phyloP scores from a whole-genome alignment of 257 asterid species.

The Solanum commersonii region DNA sequence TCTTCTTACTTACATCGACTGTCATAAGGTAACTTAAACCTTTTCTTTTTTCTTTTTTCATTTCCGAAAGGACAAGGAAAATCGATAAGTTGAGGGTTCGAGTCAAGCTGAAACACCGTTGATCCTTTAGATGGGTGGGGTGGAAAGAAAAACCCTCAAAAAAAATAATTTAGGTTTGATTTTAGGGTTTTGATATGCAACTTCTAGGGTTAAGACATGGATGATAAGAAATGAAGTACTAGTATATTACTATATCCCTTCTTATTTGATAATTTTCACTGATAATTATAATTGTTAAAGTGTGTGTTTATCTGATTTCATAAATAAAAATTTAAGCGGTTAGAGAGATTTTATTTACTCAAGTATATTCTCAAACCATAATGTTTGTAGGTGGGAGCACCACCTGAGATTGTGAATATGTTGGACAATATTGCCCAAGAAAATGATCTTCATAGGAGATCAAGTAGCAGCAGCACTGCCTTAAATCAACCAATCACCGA shows the following conservation, averaged over 20 bases:
- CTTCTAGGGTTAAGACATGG: not conserved
- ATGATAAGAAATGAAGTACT: not conserved
- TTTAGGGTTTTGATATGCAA: not conserved
- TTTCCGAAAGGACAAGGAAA: not conserved
- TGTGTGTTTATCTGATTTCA: not conserved
- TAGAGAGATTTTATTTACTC: not conserved
- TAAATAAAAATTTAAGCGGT: not conserved
- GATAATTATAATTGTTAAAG: not conserved
- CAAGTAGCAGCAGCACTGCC: not conserved
- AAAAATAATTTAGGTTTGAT: not conserved
- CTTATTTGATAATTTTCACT: not conserved
- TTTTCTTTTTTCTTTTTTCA: not conserved
- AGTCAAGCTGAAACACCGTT: not conserved
- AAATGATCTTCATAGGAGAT: constrained; percentile 12
- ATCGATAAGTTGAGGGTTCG: not conserved
- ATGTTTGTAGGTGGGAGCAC: constrained; percentile 52
- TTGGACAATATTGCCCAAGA: constrained; percentile 43
- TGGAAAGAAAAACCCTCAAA: not conserved
- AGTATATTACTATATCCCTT: not conserved
- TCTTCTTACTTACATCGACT: constrained; percentile 40
- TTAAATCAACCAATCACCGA: constrained; percentile 13
- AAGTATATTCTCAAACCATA: not conserved
- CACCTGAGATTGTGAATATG: constrained; percentile 36
- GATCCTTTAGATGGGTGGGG: not conserved
- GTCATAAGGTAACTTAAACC: constrained; percentile 37